Conservation (phyloP, 768 basidiomycete genomes). For the Hygrophorus pudorinus region DNA sequence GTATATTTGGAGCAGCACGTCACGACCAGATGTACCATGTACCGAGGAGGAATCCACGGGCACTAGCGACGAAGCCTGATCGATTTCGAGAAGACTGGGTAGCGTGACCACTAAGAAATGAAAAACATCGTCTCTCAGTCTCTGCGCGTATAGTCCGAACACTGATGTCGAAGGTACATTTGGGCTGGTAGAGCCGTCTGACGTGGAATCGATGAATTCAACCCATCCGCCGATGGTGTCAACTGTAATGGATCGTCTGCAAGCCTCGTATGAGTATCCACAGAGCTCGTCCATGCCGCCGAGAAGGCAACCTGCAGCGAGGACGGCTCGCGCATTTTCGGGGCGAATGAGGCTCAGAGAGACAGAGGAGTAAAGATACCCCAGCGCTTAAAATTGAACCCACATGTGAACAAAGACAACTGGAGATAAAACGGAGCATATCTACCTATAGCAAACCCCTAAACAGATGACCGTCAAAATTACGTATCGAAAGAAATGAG, state of each 20-base stretch:
- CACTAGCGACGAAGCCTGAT: constrained; percentile 19
- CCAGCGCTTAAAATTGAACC: constrained; percentile 42
- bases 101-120: constrained; percentile 69
- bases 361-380: constrained; percentile 69
- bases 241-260: constrained; percentile 64
- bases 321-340: constrained; percentile 75
- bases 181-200: constrained; percentile 44
- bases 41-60: constrained; percentile 28
- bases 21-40: constrained; percentile 44
- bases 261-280: constrained; percentile 67
- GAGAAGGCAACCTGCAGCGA: constrained; percentile 76
- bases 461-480: constrained; percentile 9
- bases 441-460: constrained; percentile 73
- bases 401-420: constrained; percentile 10
- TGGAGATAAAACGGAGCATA: constrained; percentile 6
- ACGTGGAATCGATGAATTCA: constrained; percentile 56
- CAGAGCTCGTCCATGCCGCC: constrained; percentile 85
- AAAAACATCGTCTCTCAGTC: constrained; percentile 67
- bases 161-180: constrained; percentile 44
- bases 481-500: not conserved
- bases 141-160: constrained; percentile 70
- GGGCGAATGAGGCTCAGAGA: constrained; percentile 60
- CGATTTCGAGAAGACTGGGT: constrained; percentile 53
- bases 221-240: constrained; percentile 73
- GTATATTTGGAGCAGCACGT: constrained; percentile 65